Percentiles rank a stretch among this genome's conserved stretches.
These are phyloP conservation scores for Scheffersomyces titani DNA, from an alignment of 1,139 yeast genomes.

Conservation along the genomic window DNA sequence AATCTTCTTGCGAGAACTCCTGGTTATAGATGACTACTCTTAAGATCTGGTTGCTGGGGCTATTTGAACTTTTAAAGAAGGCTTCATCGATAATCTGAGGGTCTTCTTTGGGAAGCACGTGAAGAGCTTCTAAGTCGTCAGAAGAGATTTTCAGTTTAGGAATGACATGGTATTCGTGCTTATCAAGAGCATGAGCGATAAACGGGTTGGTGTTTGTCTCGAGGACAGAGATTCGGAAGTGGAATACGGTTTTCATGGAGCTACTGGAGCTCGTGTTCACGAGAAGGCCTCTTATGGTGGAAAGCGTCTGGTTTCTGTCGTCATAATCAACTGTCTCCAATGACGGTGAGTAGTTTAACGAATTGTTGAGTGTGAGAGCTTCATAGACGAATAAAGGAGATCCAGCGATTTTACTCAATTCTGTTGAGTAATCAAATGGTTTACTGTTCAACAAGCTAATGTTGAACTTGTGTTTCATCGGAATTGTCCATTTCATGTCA, in stretches of 20 bases:
- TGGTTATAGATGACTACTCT: conserved; percentile 32
- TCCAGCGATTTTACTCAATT: conserved; percentile 23
- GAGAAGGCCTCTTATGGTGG: conserved; percentile 36
- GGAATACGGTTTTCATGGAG: conserved; percentile 21
- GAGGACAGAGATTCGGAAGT: conserved; percentile 33
- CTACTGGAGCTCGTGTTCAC: conserved; percentile 10
- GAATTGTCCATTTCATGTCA: conserved; percentile 53
- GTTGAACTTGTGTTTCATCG: conserved; percentile 20
- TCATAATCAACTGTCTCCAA: conserved; percentile 21
- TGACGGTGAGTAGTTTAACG: conserved; percentile 32
- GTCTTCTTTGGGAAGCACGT: conserved; percentile 4
- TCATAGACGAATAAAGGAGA: conserved; percentile 14
- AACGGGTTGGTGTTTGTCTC: conserved; percentile 29
- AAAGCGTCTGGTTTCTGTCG: conserved; percentile 23
- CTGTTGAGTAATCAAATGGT: conserved; percentile 38
- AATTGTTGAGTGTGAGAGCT: conserved; percentile 35
- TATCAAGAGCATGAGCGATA: conserved; percentile 18
- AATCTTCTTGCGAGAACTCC: conserved; percentile 32
- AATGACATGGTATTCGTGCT: conserved; percentile 40
- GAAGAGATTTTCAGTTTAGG: conserved; percentile 24
- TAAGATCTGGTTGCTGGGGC: conserved; percentile 28
- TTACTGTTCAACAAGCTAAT: conserved; percentile 27
- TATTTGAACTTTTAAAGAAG: conserved; percentile 29
- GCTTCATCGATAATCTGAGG: conserved; percentile 33
- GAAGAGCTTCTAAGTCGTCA: conserved; percentile 25